Conservation (phyloP, 768 basidiomycete genomes). For the Candolleomyces aberdarensis region DNA sequence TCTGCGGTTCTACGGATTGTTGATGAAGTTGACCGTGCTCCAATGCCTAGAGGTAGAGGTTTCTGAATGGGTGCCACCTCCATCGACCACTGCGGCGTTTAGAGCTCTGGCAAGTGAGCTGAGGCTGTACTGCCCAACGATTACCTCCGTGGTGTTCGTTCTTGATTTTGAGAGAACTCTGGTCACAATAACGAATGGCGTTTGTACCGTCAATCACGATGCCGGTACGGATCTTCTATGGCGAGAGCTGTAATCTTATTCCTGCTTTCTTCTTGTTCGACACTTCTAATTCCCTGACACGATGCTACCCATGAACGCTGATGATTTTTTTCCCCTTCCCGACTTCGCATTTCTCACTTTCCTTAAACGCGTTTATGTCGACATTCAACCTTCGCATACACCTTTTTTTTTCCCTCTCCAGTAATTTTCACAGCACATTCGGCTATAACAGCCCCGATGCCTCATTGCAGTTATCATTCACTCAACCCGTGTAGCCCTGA, state of each 20-base stretch:
- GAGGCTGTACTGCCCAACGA: slow-evolving; percentile 53
- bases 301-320: neutral
- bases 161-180: slow-evolving; percentile 59
- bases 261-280: too few relatives aligned
- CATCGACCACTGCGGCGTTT: slow-evolving; percentile 47
- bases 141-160: slow-evolving; percentile 57
- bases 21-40: slow-evolving; percentile 50
- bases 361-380: neutral
- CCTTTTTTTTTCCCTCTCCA: neutral
- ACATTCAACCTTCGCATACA: neutral
- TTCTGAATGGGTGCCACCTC: slow-evolving; percentile 62
- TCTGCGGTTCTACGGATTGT: slow-evolving; percentile 56
- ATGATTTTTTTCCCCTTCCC: neutral
- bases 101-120: slow-evolving; percentile 60
- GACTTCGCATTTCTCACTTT: neutral
- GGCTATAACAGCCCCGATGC: slow-evolving; percentile 1
- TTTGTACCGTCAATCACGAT: slow-evolving; percentile 31
- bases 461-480: neutral
- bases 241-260: slow-evolving; percentile 26
- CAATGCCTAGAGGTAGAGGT: slow-evolving; percentile 62
- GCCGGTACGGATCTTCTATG: slow-evolving; percentile 28
- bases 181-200: slow-evolving; percentile 33
- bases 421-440: neutral
- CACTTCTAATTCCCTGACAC: neutral
- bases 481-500: neutral